phyloP scores from a whole-genome alignment of 108 stramenopile species.

The Cyclotella baltica region DNA sequence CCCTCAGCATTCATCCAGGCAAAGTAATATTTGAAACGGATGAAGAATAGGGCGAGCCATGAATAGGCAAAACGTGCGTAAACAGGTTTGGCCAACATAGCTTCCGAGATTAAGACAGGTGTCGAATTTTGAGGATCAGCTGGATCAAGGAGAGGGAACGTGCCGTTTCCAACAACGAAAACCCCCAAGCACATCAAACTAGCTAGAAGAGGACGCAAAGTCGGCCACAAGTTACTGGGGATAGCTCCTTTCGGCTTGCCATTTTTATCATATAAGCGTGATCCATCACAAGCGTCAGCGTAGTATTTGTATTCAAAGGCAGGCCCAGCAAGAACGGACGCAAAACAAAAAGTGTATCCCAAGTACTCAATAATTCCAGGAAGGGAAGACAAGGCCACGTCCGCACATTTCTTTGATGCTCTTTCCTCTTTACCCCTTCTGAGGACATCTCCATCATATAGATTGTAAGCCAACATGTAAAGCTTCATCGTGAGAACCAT shows the following conservation, averaged over 20 bases:
- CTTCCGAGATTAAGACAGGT: slow-evolving; percentile 68
- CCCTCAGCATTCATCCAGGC: slow-evolving; percentile 97
- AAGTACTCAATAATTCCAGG: slow-evolving; percentile 92
- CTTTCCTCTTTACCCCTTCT: slow-evolving; percentile 67
- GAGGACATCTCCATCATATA: slow-evolving; percentile 90
- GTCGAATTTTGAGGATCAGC: slow-evolving; percentile 79
- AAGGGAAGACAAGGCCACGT: slow-evolving; percentile 79
- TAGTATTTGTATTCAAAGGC: slow-evolving; percentile 88
- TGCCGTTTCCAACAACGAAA: slow-evolving; percentile 72
- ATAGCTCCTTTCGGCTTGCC: slow-evolving; percentile 82
- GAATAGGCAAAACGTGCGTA: slow-evolving; percentile 70
- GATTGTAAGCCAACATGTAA: slow-evolving; percentile 96
- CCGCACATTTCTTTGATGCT: slow-evolving; percentile 83
- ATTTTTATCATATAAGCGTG: slow-evolving; percentile 67
- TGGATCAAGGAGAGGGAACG: slow-evolving; percentile 83
- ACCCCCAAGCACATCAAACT: slow-evolving; percentile 78
- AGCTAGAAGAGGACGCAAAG: slow-evolving; percentile 72
- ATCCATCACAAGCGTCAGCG: slow-evolving; percentile 77
- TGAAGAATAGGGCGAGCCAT: slow-evolving; percentile 86
- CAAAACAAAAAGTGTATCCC: slow-evolving; percentile 96
- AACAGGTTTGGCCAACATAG: slow-evolving; percentile 72
- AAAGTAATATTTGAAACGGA: slow-evolving; percentile 97
- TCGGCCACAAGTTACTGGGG: slow-evolving; percentile 81
- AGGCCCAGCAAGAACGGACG: slow-evolving; percentile 92
- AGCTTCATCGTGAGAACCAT: slow-evolving; percentile 98